Conservation (phyloP, 192 early-diverging fungal species). For the Lobosporangium transversale region DNA sequence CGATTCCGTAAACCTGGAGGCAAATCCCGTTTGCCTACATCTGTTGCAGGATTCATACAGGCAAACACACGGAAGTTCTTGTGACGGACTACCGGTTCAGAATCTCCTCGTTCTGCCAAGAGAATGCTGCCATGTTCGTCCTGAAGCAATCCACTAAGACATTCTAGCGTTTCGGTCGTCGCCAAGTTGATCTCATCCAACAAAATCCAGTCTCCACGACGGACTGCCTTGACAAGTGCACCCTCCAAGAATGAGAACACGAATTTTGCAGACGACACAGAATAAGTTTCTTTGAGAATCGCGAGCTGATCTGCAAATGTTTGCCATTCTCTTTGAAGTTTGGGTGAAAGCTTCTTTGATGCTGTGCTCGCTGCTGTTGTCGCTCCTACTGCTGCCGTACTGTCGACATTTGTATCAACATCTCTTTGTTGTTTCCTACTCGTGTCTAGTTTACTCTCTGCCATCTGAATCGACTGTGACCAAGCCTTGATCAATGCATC, state of each 20-base stretch:
- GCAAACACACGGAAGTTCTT: conserved; percentile 94
- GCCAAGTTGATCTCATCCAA: conserved; percentile 99
- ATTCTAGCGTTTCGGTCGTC: conserved; percentile 94
- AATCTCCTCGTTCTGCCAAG: conserved; percentile 92
- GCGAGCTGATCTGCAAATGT: conserved; percentile 70
- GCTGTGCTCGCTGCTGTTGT: too few relatives aligned
- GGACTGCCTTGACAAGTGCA: conserved; percentile 88
- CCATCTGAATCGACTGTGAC: conserved; percentile 82
- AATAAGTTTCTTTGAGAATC: conserved; percentile 80
- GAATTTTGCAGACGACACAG: conserved; percentile 65
- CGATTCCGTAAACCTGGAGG: conserved; percentile 90
- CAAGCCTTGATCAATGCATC: conserved; percentile 79
- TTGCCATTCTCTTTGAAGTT: conserved; percentile 77
- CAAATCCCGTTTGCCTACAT: conserved; percentile 96
- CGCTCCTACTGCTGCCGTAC: neutral
- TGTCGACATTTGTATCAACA: conserved; percentile 44
- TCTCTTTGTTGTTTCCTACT: conserved; percentile 29
- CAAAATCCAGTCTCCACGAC: conserved; percentile 94
- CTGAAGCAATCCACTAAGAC: conserved; percentile 89
- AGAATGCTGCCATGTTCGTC: conserved; percentile 81
- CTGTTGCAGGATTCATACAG: conserved; percentile 99
- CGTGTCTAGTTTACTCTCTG: conserved; percentile 59
- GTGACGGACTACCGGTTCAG: conserved; percentile 86
- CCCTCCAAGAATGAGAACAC: conserved; percentile 97
- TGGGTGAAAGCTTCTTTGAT: conserved; percentile 50